Base-by-base conservation (phyloP, 768 basidiomycete species). In the Dioszegia crocea region DNA sequence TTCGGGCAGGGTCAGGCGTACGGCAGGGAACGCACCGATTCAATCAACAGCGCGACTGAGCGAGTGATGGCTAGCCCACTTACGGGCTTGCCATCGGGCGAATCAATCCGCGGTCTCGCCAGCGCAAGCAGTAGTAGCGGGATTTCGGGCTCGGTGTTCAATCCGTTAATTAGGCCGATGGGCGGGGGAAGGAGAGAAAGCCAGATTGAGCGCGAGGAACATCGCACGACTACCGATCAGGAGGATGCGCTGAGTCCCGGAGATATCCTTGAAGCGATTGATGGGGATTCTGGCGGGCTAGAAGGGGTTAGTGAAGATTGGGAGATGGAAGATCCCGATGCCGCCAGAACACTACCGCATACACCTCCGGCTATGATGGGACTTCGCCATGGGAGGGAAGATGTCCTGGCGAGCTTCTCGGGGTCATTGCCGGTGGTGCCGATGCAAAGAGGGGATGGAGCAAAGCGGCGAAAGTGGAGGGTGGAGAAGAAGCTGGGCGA, bases 401-500 rank as follows among this genome's bases (percentile, higher is more conserved):
- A 38, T 9, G 16, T 53, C 1, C 12, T 53, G 36, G 51, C 38
- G 24, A 53, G 51, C 38, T 53, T 53, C 16, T 53, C 51, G 38
- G 51, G 51, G 1, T 2, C 38, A 12, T 27, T 38, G 51, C 39
- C 39, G 23, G 33, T 12, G 3, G 16, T 39, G n/a, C 10, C 17
- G 43, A 63, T 33, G 12, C 17, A n/a, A 33, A 11, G 43, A 30
- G 24, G 16, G n/a, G 19, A 24, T 2, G 29, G 43, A 3, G 3
- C 16, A 19, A 36, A 48, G 45, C 40, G 33, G 46, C 41, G 51
- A 26, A 47, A 44, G 19, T 73, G 72, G 74, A 64, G 31, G 33
- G 33, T 76, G 14, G 63, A 61, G 10, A 58, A 57, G n/a, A 60
- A 68, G 14, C 51, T 77, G 12, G 76, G 76, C 2, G 73, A 77